These are phyloP conservation scores for Platanthera guangdongensis DNA, from an alignment of 106 monocot genomes.

Conservation along the genomic window DNA sequence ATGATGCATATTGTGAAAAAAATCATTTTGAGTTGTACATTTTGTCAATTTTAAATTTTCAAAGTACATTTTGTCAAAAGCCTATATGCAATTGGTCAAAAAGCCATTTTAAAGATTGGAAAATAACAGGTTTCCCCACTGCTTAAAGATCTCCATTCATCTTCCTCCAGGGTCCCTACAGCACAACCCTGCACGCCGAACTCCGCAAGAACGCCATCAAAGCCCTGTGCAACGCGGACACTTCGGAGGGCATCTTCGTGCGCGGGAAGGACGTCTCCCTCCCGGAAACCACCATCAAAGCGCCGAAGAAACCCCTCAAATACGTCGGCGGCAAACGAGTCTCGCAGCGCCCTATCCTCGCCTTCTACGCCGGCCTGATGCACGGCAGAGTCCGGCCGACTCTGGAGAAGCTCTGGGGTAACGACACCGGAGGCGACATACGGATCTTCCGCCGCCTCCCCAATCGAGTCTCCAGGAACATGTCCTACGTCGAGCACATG, in stretches of 20 bases:
- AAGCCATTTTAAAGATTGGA: too few species aligned
- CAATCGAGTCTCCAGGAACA: conserved; percentile 38
- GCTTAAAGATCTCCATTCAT: background rate
- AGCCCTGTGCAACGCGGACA: conserved; percentile 84
- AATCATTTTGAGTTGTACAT: too few species aligned
- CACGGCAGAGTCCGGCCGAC: conserved; percentile 73
- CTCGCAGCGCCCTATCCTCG: conserved; percentile 56
- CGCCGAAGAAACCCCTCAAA: conserved; percentile 46
- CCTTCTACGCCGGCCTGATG: conserved; percentile 86
- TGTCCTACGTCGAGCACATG: conserved; percentile 82
- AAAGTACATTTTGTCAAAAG: too few species aligned
- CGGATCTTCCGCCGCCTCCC: conserved; percentile 74
- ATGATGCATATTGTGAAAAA: too few species aligned
- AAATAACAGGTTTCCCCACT: background rate
- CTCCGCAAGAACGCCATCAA: conserved; percentile 63
- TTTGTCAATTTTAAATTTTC: too few species aligned
- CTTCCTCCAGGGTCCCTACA: conserved; percentile 63
- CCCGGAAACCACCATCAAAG: conserved; percentile 73
- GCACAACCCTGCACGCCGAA: conserved; percentile 46
- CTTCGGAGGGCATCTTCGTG: conserved; percentile 66
- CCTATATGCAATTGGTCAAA: too few species aligned
- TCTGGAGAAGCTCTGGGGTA: conserved; percentile 56
- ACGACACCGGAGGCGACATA: conserved; percentile 50
- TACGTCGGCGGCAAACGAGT: conserved; percentile 37
- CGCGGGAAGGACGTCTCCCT: conserved; percentile 75